Evolutionary conservation across 2,329 filamentous ascomycete genomes (phyloP).

Genomic region (Talaromyces atroroseus): DNA sequence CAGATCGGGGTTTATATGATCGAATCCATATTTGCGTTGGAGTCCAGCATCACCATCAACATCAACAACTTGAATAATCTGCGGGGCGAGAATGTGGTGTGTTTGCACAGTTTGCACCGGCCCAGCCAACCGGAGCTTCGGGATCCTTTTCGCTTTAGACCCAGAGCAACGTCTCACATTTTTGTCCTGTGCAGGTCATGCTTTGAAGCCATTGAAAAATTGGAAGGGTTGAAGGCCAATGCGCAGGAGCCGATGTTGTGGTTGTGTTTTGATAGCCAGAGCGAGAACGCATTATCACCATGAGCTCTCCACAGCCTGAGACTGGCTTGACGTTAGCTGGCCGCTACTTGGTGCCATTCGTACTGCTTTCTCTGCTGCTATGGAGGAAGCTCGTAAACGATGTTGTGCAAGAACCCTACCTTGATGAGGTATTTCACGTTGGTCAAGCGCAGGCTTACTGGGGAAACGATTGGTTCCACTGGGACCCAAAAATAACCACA

Average conservation of each 20-base stretch:
- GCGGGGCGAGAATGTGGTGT: slow-evolving; percentile 13
- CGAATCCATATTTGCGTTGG: not conserved
- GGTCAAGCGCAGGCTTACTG: slow-evolving; percentile 90
- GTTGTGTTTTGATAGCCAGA: not conserved
- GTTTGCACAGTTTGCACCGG: slow-evolving; percentile 32
- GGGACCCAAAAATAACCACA: slow-evolving; percentile 97
- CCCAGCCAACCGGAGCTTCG: slow-evolving; percentile 15
- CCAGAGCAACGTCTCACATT: not conserved
- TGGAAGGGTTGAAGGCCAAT: not conserved
- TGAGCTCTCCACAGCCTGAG: slow-evolving; percentile 26
- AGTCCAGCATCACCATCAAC: not conserved
- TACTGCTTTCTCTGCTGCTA: slow-evolving; percentile 27
- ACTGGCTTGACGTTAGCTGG: slow-evolving; percentile 31
- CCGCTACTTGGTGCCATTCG: slow-evolving; percentile 33
- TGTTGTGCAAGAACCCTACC: slow-evolving; percentile 53
- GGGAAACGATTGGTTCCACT: slow-evolving; percentile 63
- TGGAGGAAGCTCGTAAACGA: slow-evolving; percentile 45
- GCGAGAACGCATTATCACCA: slow-evolving; percentile 16
- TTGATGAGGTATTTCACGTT: slow-evolving; percentile 59
- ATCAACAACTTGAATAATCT: not conserved
- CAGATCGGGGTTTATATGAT: slow-evolving; percentile 10
- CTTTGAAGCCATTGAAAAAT: not conserved
- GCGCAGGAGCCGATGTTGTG: not conserved
- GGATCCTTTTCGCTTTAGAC: slow-evolving; percentile 2
- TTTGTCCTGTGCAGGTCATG: not conserved